phyloP scores from a whole-genome alignment of 1,284 basidiomycete genomes.

The Anthracocystis setariae region DNA sequence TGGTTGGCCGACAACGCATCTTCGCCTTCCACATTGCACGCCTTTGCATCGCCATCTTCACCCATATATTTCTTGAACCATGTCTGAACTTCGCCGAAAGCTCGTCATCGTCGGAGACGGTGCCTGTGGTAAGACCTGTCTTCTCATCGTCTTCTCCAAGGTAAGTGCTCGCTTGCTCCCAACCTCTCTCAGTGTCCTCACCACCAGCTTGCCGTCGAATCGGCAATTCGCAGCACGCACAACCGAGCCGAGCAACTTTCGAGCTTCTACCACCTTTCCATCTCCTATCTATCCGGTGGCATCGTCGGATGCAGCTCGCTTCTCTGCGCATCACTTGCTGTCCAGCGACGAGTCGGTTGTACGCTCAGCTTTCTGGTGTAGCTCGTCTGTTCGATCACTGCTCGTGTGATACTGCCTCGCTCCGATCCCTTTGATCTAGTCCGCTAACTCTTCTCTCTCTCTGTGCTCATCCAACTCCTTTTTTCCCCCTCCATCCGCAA shows the following conservation, averaged over 20 bases:
- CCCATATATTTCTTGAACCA: conserved; percentile 21
- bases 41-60: background rate
- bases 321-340: too few species aligned
- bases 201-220: background rate
- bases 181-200: background rate
- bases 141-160: conserved; percentile 86
- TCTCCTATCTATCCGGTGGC: too few species aligned
- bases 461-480: too few species aligned
- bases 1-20: background rate
- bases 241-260: background rate
- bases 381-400: background rate
- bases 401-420: background rate
- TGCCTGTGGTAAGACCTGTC: conserved; percentile 84
- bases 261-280: background rate
- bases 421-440: too few species aligned
- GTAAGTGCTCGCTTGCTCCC: conserved; percentile 36
- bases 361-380: too few species aligned
- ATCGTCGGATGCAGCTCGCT: too few species aligned
- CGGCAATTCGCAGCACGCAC: background rate
- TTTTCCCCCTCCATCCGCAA: too few species aligned
- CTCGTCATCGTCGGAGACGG: conserved; percentile 67
- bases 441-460: background rate
- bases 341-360: too few species aligned
- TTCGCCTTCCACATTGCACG: background rate
- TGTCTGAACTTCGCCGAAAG: conserved; percentile 65